Percentiles rank a stretch among this genome's conserved stretches.
Conservation (phyloP, 371 early-diverging fungal genomes). For the Haplosporangium sp. region DNA sequence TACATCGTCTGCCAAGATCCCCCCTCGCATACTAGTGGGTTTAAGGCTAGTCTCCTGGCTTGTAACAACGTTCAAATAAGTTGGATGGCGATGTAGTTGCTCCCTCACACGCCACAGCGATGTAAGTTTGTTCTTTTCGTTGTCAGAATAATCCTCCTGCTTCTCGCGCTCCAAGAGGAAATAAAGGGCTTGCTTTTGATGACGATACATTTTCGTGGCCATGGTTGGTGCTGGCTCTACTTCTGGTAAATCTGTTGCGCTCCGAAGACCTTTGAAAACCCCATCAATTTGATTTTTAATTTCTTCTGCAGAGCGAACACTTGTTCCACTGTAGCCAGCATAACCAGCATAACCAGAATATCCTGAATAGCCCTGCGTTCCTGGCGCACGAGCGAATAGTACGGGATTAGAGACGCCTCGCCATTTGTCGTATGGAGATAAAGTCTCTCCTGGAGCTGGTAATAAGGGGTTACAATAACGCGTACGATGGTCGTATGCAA, state of each 20-base stretch:
- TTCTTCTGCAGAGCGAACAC: conserved; percentile 50
- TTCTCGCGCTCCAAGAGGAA: conserved; percentile 71
- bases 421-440: conserved; percentile 44
- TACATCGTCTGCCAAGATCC: conserved; percentile 53
- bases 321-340: conserved; percentile 26
- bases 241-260: conserved; percentile 65
- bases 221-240: conserved; percentile 59
- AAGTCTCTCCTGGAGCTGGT: conserved; percentile 43
- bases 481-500: conserved; percentile 44
- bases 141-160: conserved; percentile 54
- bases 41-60: conserved; percentile 50
- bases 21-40: conserved; percentile 57
- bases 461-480: conserved; percentile 46
- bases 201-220: conserved; percentile 64
- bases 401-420: conserved; percentile 32
- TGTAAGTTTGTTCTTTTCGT: conserved; percentile 53
- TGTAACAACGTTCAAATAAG: conserved; percentile 62
- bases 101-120: conserved; percentile 50
- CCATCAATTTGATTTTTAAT: conserved; percentile 69
- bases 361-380: not conserved
- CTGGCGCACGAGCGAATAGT: conserved; percentile 2
- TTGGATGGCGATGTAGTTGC: conserved; percentile 35
- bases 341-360: conserved; percentile 36
- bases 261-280: conserved; percentile 64
- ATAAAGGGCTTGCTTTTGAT: conserved; percentile 73